phyloP scores from a whole-genome alignment of 352 stramenopile species.

The Globisporangium parvum region DNA sequence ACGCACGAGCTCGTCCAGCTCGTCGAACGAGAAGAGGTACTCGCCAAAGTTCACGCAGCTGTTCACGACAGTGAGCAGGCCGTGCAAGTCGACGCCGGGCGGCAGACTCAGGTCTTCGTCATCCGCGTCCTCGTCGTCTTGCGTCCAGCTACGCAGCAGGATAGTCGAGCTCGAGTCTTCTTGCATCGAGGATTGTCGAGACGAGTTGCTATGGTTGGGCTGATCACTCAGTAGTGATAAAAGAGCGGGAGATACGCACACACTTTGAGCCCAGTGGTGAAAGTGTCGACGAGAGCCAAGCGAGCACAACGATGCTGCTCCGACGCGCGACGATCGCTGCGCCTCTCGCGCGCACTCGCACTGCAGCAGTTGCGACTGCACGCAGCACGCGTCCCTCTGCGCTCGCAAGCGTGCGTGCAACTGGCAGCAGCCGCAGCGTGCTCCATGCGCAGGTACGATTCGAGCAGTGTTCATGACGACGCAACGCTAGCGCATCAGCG shows the following conservation, averaged over 20 bases:
- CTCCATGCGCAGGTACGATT: not conserved
- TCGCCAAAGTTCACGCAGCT: constrained; percentile 31
- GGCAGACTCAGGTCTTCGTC: constrained; percentile 17
- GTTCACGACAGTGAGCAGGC: constrained; percentile 27
- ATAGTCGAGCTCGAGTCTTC: too few relatives aligned
- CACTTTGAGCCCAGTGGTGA: not conserved
- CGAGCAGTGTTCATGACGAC: not conserved
- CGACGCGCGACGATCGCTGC: not conserved
- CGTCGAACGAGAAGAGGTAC: constrained; percentile 36
- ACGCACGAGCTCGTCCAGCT: constrained; percentile 59
- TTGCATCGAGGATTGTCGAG: too few relatives aligned
- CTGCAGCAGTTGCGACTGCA: not conserved
- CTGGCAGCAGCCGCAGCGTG: not conserved
- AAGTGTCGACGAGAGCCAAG: not conserved
- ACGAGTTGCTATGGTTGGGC: too few relatives aligned
- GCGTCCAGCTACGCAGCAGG: too few relatives aligned
- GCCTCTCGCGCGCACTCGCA: not conserved
- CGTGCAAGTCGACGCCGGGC: constrained; percentile 15
- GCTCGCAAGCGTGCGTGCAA: not conserved
- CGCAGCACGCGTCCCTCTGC: not conserved
- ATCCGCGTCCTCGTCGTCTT: constrained; percentile 20
- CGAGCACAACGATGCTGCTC: not conserved
- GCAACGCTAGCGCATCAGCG: not conserved
- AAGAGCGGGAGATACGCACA: too few relatives aligned
- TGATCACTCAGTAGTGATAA: too few relatives aligned